Evolutionary conservation across 2,329 filamentous ascomycete genomes (phyloP), one percentile per base, ranked within the genome.

Genomic region (Sporothrix brunneoviolacea): DNA sequence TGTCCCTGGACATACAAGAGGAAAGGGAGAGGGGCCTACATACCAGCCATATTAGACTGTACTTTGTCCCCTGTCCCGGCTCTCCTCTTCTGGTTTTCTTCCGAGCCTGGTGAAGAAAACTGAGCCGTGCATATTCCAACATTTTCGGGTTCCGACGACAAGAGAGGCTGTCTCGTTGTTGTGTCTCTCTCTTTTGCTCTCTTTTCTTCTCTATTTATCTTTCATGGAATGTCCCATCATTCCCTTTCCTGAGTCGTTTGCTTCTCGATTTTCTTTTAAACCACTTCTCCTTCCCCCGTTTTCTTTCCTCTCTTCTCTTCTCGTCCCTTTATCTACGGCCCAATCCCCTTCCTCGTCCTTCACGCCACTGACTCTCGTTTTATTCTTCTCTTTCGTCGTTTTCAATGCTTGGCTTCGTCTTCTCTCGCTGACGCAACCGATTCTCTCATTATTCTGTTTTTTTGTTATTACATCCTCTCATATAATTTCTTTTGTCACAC

Each of bases 391-490:
- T 24, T n/a, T 38, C 22, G 35, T n/a, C 30, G 2, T 32, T 40
- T 49, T 37, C 12, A 27, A 15, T 50, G 47, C n/a, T 33, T 4
- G 28, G 19, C 22, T 7, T 30, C 38, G 47, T 37, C 47, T 30
- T 50, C 48, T 50, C 32, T 50, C 32, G 39, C 39, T 48, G 36
- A 41, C 46, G 19, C 8, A 19, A 41, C 45, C 21, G 19, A n/a
- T 13, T 22, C 21, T n/a, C 13, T 18, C n/a, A n/a, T n/a, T n/a
- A n/a, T n/a, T n/a, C n/a, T 8, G 22, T 22, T 38, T 7, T 45
- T 24, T 39, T 13, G n/a, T 37, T 16, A 15, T 38, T 36, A 37
- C 18, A 22, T 19, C 35, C 16, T 28, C n/a, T 48, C n/a, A 5
- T 24, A 12, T 32, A 13, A 5, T 33, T 5, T 21, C 32, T 30